Evolutionary conservation across 257 asterid species (phyloP), one percentile per base, ranked within the genome.

Genomic region (Solanum tarapatanum): DNA sequence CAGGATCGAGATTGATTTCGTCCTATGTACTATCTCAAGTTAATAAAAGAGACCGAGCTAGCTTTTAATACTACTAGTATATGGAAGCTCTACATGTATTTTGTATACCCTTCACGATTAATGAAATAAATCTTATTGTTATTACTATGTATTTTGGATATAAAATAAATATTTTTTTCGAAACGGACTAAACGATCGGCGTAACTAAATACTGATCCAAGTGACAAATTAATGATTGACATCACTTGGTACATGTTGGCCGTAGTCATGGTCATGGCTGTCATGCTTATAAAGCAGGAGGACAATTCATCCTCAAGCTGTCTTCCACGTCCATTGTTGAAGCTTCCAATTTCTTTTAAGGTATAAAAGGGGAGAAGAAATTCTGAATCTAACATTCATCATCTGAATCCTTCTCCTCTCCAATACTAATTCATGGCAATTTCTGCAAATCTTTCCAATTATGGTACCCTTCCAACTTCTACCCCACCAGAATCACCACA

Each of bases 381-480:
- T 26, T 2, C 6, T 82, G 69, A 82, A 82, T 82, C 19, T 28
- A 77, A 41, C 11, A 39, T 75, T 45, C 11, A 75, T 75, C 55
- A 37, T 5, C 21, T 11, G 55, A 75, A 37, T 21, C 32, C 83
- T 11, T 37, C 58, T 37, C 32, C 28, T 14, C 70, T n/a, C 70
- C 32, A 62, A 58, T 58, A 58, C 66, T 58, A 21, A 21, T 7
- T 58, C 66, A 62, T 62, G 70, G 70, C 30, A 4, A n/a, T n/a
- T 6, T n/a, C 86, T 80, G 35, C 33, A 72, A 83, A 32, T 84
- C 32, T 89, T 79, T 51, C 93, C 83, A 41, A 85, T 72, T 88
- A 91, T 91, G 90, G 89, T 87, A 76, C 88, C 55, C 80, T 87
- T 16, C 88, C 90, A 80, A 68, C 88, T 60, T 43, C 89, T 68